Base-by-base conservation (phyloP, 169 alveolate genomes). In the Plasmodium billcollinsi region DNA sequence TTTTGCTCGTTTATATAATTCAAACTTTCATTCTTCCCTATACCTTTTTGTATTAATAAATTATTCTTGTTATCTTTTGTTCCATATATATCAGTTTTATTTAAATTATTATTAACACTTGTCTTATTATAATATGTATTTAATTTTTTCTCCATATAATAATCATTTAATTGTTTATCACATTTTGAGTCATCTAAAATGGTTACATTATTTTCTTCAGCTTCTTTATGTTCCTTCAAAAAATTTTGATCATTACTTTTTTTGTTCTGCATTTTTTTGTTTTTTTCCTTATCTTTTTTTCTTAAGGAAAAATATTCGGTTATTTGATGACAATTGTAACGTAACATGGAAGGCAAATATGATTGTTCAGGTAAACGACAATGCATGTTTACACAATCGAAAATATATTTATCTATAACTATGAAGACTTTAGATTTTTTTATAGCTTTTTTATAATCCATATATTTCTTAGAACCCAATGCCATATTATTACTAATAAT, bases 401-500 rank as follows among this genome's bases (percentile, higher is more conserved):
- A 80, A 52, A 80, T 69, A 47, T 80, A 80, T 47, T 52, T 67
- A 18, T 80, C 90, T 67, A 18, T 66, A 20, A 80, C 80, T 52
- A 80, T 80, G 58, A 80, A 80, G 52, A 80, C 62, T 54, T 80
- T 80, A 21, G 78, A 66, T 45, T 56, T 66, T 67, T 80, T 80
- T 9, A 80, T 5, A 52, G 72, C 59, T 59, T 69, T 80, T 67
- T 80, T 80, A 66, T 67, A 80, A 50, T 80, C 90, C 72, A 54
- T 54, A 45, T 80, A 80, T 67, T 80, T 80, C 29, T 80, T 80
- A 7, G 78, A 67, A 5, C 90, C 90, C 67, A 80, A 54, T 54
- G 90, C 90, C 80, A 80, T 80, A 33, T 80, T 80, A 59, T 80
- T 80, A 72, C 90, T 80, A 67, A 80, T 80, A 14, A 80, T 80